Percentiles rank a stretch among this genome's conserved stretches.
phyloP scores from a whole-genome alignment of 768 basidiomycete genomes.

The Paxillus ammoniavirescens region DNA sequence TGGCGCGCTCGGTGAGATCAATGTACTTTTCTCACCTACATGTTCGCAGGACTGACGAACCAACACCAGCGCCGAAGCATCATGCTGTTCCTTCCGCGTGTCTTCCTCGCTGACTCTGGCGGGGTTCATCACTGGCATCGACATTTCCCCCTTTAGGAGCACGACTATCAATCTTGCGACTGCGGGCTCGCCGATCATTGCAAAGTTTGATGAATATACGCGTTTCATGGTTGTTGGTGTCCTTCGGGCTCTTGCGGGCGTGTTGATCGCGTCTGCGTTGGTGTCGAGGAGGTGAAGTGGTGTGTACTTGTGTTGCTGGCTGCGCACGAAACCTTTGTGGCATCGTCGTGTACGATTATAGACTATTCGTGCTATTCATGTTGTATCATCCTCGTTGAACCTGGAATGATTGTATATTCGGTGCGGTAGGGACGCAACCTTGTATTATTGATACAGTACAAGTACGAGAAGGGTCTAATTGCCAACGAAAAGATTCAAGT shows the following conservation, averaged over 20 bases:
- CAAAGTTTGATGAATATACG: slow-evolving; percentile 57
- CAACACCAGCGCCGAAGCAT: slow-evolving; percentile 46
- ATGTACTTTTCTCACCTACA: background rate
- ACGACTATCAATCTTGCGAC: slow-evolving; percentile 38
- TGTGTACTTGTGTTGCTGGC: too few species aligned
- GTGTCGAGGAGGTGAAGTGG: slow-evolving; percentile 19
- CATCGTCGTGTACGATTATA: too few species aligned
- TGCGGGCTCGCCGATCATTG: slow-evolving; percentile 28
- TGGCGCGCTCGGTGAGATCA: slow-evolving; percentile 45
- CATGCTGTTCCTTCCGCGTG: slow-evolving; percentile 68
- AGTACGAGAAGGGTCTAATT: too few species aligned
- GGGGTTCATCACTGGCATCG: slow-evolving; percentile 63
- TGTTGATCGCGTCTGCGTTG: slow-evolving; percentile 53
- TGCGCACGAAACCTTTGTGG: too few species aligned
- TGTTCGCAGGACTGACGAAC: background rate
- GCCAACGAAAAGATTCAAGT: too few species aligned
- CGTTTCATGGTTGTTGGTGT: slow-evolving; percentile 63
- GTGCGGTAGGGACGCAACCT: too few species aligned
- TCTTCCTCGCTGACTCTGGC: slow-evolving; percentile 69
- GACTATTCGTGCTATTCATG: too few species aligned
- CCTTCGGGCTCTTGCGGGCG: slow-evolving; percentile 61
- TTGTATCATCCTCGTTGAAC: too few species aligned
- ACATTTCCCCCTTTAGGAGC: slow-evolving; percentile 64
- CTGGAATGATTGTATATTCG: too few species aligned
- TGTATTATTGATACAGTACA: too few species aligned